Conservation (phyloP, 495 filamentous ascomycete genomes). For the Poronia punctata region DNA sequence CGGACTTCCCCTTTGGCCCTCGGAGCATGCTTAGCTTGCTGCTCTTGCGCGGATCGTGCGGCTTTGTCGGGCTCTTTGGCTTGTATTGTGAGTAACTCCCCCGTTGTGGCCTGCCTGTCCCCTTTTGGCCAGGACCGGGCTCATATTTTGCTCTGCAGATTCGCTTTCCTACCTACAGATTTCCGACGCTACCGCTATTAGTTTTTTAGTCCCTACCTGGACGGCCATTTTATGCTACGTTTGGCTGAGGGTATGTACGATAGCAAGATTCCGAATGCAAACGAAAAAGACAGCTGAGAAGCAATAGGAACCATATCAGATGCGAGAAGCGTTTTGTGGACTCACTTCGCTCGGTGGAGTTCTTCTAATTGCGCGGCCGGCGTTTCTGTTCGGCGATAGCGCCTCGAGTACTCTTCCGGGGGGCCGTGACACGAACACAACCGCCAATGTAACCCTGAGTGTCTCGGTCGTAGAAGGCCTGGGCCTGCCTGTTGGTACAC, state of each 20-base stretch:
- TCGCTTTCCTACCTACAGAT: constrained; percentile 73
- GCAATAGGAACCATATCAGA: constrained; percentile 56
- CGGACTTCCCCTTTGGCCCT: constrained; percentile 62
- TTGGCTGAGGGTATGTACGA: constrained; percentile 30
- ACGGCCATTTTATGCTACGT: constrained; percentile 66
- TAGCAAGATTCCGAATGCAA: too few relatives aligned
- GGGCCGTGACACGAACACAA: constrained; percentile 5
- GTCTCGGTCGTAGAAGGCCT: constrained; percentile 22
- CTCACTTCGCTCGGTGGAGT: constrained; percentile 66
- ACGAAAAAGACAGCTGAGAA: not conserved
- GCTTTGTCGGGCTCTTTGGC: constrained; percentile 71
- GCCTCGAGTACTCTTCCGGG: constrained; percentile 25
- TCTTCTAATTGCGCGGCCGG: constrained; percentile 67
- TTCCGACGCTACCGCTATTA: constrained; percentile 73
- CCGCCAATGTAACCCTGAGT: not conserved
- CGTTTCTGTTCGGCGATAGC: constrained; percentile 39
- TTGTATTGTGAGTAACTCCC: constrained; percentile 54
- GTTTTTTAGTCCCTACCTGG: constrained; percentile 71
- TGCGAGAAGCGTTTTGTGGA: constrained; percentile 60
- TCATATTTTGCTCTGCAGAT: constrained; percentile 39
- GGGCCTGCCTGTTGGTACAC: constrained; percentile 20
- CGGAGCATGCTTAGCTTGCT: constrained; percentile 55
- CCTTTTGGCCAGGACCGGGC: too few relatives aligned
- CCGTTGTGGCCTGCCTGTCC: too few relatives aligned
- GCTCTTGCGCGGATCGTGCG: constrained; percentile 54